phyloP scores from a whole-genome alignment of 225 moss, liverwort and hornwort species.

The Marchantia polymorpha region DNA sequence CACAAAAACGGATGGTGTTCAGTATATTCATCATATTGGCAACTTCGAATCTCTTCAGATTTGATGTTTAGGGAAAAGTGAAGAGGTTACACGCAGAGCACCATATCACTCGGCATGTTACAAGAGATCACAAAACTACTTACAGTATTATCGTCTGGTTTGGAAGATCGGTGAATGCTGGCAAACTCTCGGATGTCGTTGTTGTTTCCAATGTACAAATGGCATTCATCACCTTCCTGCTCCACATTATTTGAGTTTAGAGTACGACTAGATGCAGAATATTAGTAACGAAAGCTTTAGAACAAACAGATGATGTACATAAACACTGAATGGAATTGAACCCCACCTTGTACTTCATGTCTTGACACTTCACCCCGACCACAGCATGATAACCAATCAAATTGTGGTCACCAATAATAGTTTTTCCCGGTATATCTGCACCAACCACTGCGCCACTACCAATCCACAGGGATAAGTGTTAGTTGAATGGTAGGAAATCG shows the following conservation, averaged over 20 bases:
- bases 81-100: too few relatives aligned
- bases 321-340: background rate
- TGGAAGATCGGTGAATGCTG: constrained; percentile 90
- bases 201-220: constrained; percentile 75
- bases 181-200: constrained; percentile 90
- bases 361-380: constrained; percentile 82
- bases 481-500: constrained; percentile 12
- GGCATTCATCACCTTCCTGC: constrained; percentile 86
- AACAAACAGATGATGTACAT: too few relatives aligned
- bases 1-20: background rate
- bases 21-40: background rate
- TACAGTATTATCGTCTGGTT: constrained; percentile 77
- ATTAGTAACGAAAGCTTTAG: background rate
- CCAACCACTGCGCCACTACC: constrained; percentile 96
- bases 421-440: constrained; percentile 74
- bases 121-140: constrained; percentile 2
- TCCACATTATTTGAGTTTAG: background rate
- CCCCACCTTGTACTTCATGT: constrained; percentile 84
- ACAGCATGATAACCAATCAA: constrained; percentile 77
- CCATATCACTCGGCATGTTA: background rate
- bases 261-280: too few relatives aligned
- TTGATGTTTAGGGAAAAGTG: background rate
- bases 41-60: background rate
- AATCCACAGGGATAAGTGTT: constrained; percentile 33
- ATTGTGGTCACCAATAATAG: constrained; percentile 67